Conservation (phyloP, 2,329 filamentous ascomycete genomes). For the Alternaria hordeiaustralica region DNA sequence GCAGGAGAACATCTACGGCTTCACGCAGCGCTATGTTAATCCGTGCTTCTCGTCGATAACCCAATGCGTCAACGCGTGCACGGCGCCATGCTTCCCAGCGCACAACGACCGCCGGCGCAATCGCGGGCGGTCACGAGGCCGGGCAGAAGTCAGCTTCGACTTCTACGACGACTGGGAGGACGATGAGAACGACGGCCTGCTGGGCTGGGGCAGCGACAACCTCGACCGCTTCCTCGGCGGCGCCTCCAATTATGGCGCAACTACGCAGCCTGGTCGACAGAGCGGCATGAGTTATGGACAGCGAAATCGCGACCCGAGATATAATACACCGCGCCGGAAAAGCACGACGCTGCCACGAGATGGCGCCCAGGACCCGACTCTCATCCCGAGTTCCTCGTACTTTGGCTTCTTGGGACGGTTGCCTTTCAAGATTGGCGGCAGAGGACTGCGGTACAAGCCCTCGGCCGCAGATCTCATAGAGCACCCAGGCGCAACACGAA, state of each 20-base stretch:
- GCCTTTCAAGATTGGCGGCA: conserved; percentile 82
- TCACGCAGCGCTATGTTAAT: conserved; percentile 81
- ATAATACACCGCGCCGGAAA: conserved; percentile 55
- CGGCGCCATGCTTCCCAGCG: conserved; percentile 74
- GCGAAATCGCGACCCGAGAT: conserved; percentile 55
- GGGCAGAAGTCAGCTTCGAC: conserved; percentile 87
- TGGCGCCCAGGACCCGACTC: conserved; percentile 72
- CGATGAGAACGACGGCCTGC: conserved; percentile 66
- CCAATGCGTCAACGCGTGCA: conserved; percentile 70
- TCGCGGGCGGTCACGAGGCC: conserved; percentile 61
- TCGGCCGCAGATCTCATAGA: conserved; percentile 91
- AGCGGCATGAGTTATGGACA: conserved; percentile 91
- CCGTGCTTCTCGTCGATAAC: conserved; percentile 77
- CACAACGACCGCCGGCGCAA: conserved; percentile 79
- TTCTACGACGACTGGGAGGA: conserved; percentile 98
- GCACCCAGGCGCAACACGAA: conserved; percentile 68
- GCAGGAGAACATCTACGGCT: conserved; percentile 88
- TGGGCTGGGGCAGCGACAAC: conserved; percentile 82
- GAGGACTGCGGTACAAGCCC: conserved; percentile 83
- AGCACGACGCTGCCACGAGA: conserved; percentile 61
- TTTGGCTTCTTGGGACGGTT: conserved; percentile 84
- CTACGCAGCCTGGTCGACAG: conserved; percentile 69
- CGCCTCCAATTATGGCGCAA: conserved; percentile 62
- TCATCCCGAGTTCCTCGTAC: conserved; percentile 87
- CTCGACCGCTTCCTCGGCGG: conserved; percentile 82